Percentiles rank a stretch among this genome's conserved stretches.
Conservation (phyloP, 2,329 filamentous ascomycete species). For the Fusarium abutilonis region DNA sequence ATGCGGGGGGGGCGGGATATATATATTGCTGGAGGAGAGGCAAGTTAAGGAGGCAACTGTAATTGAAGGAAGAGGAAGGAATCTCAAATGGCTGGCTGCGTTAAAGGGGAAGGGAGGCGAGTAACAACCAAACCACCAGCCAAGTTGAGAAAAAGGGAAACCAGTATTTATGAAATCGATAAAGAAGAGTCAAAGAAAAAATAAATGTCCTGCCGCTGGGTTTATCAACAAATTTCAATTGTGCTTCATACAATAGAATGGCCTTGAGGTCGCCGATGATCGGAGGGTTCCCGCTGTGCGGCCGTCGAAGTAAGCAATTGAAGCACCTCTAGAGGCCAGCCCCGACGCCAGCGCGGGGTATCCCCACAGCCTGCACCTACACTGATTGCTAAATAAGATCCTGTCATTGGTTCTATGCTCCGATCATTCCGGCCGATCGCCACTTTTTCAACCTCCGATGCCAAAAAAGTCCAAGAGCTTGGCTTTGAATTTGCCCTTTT, state of each 20-base stretch:
- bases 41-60: too few species aligned
- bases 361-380: conserved; percentile 36
- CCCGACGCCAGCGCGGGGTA: conserved; percentile 45
- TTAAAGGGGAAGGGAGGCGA: background rate
- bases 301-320: conserved; percentile 41
- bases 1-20: conserved; percentile 1
- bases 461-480: conserved; percentile 27
- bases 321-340: conserved; percentile 39
- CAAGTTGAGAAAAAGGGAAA: conserved; percentile 2
- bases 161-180: conserved; percentile 20
- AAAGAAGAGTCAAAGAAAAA: conserved; percentile 13
- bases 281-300: conserved; percentile 41
- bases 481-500: conserved; percentile 2
- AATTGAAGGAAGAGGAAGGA: conserved; percentile 16
- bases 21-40: conserved; percentile 2
- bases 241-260: conserved; percentile 42
- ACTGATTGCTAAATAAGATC: conserved; percentile 46
- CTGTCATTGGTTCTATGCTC: conserved; percentile 37
- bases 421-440: conserved; percentile 37
- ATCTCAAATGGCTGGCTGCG: conserved; percentile 6
- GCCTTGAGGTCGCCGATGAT: conserved; percentile 43
- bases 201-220: conserved; percentile 33
- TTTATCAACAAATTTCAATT: conserved; percentile 44
- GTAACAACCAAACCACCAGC: conserved; percentile 1
- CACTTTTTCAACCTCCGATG: conserved; percentile 43